Evolutionary conservation across 768 basidiomycete genomes (phyloP).

Genomic region (Lactarius trivialis): DNA sequence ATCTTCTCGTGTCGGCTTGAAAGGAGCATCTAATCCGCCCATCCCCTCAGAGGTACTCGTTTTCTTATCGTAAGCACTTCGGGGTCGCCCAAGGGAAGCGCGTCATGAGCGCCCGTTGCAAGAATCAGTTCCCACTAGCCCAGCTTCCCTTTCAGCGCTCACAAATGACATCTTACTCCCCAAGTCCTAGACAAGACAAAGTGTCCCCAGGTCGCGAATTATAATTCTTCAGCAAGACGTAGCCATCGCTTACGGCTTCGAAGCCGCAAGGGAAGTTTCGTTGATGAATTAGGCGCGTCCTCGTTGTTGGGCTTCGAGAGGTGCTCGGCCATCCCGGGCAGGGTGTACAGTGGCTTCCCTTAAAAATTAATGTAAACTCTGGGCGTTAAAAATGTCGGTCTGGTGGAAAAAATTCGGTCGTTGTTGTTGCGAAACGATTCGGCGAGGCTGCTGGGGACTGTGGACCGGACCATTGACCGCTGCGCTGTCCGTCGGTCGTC

Average conservation of each 20-base stretch:
- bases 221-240: slow-evolving; percentile 71
- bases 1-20: slow-evolving; percentile 1
- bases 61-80: slow-evolving; percentile 58
- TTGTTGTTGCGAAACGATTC: background rate
- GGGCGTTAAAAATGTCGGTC: background rate
- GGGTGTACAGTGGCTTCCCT: background rate
- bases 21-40: background rate
- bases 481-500: too few relatives aligned
- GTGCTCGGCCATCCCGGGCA: background rate
- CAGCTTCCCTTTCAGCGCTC: background rate
- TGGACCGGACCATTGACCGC: background rate
- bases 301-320: background rate
- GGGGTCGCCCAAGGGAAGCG: slow-evolving; percentile 58
- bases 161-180: background rate
- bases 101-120: slow-evolving; percentile 66
- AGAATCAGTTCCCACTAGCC: slow-evolving; percentile 31
- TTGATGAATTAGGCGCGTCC: background rate
- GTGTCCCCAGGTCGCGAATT: slow-evolving; percentile 57
- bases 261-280: background rate
- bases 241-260: slow-evolving; percentile 35
- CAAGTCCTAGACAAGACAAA: slow-evolving; percentile 56
- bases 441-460: background rate
- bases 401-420: background rate
- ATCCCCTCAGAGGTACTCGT: slow-evolving; percentile 43
- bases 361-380: background rate